A percentile compares a stretch with the other conserved stretches of the same genome.
phyloP scores from a whole-genome alignment of 1,284 basidiomycete species.

The Stereum hirsutum region DNA sequence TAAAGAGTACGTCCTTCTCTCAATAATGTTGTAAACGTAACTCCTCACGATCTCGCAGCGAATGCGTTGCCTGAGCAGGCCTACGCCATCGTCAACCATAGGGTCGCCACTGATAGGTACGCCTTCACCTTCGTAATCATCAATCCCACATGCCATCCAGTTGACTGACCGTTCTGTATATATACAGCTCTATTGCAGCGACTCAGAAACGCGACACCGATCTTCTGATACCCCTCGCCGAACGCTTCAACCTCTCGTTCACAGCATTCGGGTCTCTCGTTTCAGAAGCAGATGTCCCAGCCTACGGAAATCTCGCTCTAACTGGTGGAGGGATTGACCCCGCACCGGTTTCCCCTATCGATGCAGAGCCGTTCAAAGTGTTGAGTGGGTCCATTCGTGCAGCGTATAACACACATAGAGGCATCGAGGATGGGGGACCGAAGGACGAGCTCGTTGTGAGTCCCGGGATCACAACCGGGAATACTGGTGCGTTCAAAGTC shows the following conservation, averaged over 20 bases:
- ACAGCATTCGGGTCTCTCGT: slow-evolving; percentile 30
- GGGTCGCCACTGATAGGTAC: slow-evolving; percentile 36
- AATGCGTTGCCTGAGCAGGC: slow-evolving; percentile 54
- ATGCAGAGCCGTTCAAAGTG: slow-evolving; percentile 37
- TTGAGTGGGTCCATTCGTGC: slow-evolving; percentile 42
- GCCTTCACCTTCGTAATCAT: slow-evolving; percentile 5
- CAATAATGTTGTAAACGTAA: too few species aligned
- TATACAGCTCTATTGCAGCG: slow-evolving; percentile 30
- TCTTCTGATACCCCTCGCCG: slow-evolving; percentile 33
- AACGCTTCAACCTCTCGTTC: slow-evolving; percentile 34
- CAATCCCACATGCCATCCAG: neutral
- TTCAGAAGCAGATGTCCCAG: slow-evolving; percentile 15
- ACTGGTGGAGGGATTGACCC: slow-evolving; percentile 40
- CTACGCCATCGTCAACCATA: slow-evolving; percentile 44
- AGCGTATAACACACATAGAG: slow-evolving; percentile 28
- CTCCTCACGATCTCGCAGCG: too few species aligned
- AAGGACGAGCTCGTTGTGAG: slow-evolving; percentile 29
- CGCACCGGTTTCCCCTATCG: slow-evolving; percentile 41
- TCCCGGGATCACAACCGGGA: slow-evolving; percentile 43
- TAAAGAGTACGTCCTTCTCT: too few species aligned
- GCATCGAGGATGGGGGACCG: slow-evolving; percentile 15
- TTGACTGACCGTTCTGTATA: too few species aligned
- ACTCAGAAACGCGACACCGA: slow-evolving; percentile 31
- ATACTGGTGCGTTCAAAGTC: slow-evolving; percentile 22
- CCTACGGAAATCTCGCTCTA: slow-evolving; percentile 29